Evolutionary conservation across 2,329 filamentous ascomycete genomes (phyloP), one percentile per base, ranked within the genome.

Genomic region (Pleurostoma richardsiae): DNA sequence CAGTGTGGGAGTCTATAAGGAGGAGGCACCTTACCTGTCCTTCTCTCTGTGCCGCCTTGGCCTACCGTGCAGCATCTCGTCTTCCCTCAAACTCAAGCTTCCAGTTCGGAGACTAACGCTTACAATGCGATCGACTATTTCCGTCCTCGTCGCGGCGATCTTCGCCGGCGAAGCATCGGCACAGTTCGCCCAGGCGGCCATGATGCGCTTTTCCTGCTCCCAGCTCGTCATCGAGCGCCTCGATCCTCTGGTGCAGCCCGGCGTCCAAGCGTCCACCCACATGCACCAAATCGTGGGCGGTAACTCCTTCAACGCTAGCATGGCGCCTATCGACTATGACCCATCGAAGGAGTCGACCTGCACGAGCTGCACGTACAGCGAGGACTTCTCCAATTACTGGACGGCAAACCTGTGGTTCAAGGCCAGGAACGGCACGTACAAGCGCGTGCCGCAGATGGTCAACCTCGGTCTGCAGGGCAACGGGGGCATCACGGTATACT

Each of bases 241-340:
- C 40, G 56, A 58, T 45, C 55, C 55, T 11, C 47, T 61, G 27
- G 65, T 69, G 30, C 63, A 68, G 46, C 64, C 65, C n/a, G 66
- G 66, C 29, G 45, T 51, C 40, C 56, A 58, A 28, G 64, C 63
- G 8, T 64, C 63, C 10, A 54, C 62, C 4, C 66, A 69, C 54
- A 56, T 66, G 39, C 66, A 69, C 46, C 66, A 68, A 52, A 58
- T 68, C 31, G 61, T 67, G 10, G 65, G 66, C 39, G 66, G 65
- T 10, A 65, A 69, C 53, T 63, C 65, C 4, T 69, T 69, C 61
- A 68, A 68, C 47, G 57, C 57, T 1, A 58, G 60, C n/a, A 68
- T 69, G 66, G 50, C 54, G 30, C 52, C 53, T 8, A 49, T 42
- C 28, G 41, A 44, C 8, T 44, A 19, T 29, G 49, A 51, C 11